Base-by-base conservation (phyloP, 495 filamentous ascomycete species). In the Aspergillus olivimuriae region DNA sequence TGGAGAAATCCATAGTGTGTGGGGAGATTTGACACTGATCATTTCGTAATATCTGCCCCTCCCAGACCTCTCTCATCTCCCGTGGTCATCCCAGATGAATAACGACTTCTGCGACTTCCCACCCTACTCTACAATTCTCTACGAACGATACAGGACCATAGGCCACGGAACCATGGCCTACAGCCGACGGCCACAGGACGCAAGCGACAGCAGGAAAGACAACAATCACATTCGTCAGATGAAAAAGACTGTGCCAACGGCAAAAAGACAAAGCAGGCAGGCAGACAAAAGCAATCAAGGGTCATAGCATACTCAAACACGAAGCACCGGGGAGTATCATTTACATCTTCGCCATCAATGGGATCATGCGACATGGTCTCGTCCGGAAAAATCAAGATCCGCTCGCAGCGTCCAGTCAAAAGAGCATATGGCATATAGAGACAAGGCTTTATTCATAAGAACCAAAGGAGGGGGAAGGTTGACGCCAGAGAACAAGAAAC, bases 281-380 rank as follows among this genome's bases (percentile, higher is more conserved):
- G 41, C 42, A 46, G 41, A 47, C 9, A 51, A 49, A 51, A 53
- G 50, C 39, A 47, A 44, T 52, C 35, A 50, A 47, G n/a, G n/a
- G n/a, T 51, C 47, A 43, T 52, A 56, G 60, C 54, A 57, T 61
- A 64, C 48, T 63, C 44, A 53, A 66, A 64, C 59, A 66, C 57
- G 52, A 52, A 63, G 62, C 56, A 58, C 54, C 52, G 54, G n/a
- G n/a, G 55, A 65, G 57, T 65, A 68, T 71, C 68, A 69, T 69
- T 65, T 71, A 69, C 68, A 71, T 68, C 60, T 66, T 63, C 60
- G 52, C 57, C 54, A 52, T 62, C 51, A 56, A 48, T 50, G 33
- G 52, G 47, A 54, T 57, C 52, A 53, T 53, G 53, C 47, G 46
- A 43, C 47, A 58, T 54, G 48, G 51, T 56, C 46, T 51, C 44